These are phyloP conservation scores for Aspergillus texensis DNA, from an alignment of 2,329 filamentous ascomycete genomes.

Conservation along the genomic window DNA sequence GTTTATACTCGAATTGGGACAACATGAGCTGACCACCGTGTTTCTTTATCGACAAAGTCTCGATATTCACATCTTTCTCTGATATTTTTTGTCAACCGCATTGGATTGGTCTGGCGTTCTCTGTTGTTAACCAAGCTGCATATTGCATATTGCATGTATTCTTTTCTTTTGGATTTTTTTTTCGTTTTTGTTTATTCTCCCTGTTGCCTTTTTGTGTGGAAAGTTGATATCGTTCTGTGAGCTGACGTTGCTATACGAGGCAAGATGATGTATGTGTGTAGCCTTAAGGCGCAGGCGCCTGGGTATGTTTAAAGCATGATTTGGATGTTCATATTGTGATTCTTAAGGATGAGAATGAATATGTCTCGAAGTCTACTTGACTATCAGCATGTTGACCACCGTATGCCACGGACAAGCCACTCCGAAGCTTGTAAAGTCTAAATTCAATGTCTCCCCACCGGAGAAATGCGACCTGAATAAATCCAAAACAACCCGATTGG, in stretches of 20 bases:
- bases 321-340: neutral
- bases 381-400: no score
- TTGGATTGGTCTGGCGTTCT: neutral
- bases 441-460: neutral
- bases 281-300: neutral
- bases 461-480: neutral
- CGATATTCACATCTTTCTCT: neutral
- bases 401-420: neutral
- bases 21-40: slow-evolving; percentile 78
- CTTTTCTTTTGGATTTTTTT: neutral
- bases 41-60: neutral
- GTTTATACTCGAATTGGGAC: slow-evolving; percentile 96
- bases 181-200: neutral
- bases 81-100: neutral
- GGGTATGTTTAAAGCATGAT: neutral
- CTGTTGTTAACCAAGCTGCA: neutral
- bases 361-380: neutral
- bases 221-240: neutral
- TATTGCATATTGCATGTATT: neutral
- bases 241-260: neutral
- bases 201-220: neutral
- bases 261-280: neutral
- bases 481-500: neutral
- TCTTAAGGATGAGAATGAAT: neutral
- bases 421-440: neutral